Evolutionary conservation across 768 basidiomycete species (phyloP), one percentile per base, ranked within the genome.

Genomic region (Trametes cubensis): DNA sequence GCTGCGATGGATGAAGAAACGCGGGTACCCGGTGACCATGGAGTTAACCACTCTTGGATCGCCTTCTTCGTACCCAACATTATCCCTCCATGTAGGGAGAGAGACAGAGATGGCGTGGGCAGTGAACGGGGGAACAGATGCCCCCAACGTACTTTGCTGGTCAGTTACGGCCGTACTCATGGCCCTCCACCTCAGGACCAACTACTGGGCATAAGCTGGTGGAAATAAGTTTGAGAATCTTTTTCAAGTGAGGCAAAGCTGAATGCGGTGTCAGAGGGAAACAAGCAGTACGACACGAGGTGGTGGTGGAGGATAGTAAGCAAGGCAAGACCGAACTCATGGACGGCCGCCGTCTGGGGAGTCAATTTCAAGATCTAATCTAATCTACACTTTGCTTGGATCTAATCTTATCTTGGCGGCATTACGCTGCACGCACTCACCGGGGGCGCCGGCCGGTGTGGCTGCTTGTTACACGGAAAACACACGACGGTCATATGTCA

Each of bases 91-190:
- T 30, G 85, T 95, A 0, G 95, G 95, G 1, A 98, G 81, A 8
- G 93, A 95, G n/a, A 96, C 94, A 2, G 94, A 95, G 65, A 96
- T 92, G 14, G 95, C 95, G 69, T 98, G 95, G 13, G 88, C 85
- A 4, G 85, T 89, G 71, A 84, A 80, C 2, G 87, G 83, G 18
- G 89, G 89, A 2, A 90, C 80, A 4, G 88, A 65, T 25, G 73
- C 70, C 4, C 89, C 89, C 23, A 81, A 64, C 2, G 74, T 64
- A 40, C 61, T 61, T 42, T 61, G 67, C 17, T 58, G 63, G 15
- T 50, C 44, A 21, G 45, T 51, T 61, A 39, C 14, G 6, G 50
- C 50, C 13, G 52, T 60, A 28, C 56, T 55, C 62, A 59, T 63
- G 6, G 15, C n/a, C 17, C 17, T 44, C 18, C 18, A 2, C 42